Evolutionary conservation across 352 stramenopile species (phyloP).

Genomic region (Phytophthora pluvialis): DNA sequence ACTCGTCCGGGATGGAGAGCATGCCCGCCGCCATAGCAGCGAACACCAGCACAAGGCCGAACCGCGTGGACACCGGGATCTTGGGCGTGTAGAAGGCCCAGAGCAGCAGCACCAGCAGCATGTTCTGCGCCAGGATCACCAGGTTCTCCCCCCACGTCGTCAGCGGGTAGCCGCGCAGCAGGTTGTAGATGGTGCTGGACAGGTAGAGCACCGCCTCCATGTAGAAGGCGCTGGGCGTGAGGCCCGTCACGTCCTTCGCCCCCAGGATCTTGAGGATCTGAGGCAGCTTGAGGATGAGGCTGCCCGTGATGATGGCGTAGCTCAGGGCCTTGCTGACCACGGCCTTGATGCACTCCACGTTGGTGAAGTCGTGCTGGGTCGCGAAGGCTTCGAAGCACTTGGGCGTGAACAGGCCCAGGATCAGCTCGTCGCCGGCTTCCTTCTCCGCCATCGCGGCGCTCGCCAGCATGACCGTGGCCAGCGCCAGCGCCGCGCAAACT

Average conservation of each 20-base stretch:
- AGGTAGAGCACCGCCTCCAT: conserved; percentile 88
- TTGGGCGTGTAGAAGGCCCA: conserved; percentile 73
- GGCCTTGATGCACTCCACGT: conserved; percentile 85
- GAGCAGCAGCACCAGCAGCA: conserved; percentile 82
- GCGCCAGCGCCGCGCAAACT: conserved; percentile 14
- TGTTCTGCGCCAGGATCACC: conserved; percentile 87
- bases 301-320: conserved; percentile 89
- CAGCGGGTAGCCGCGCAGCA: conserved; percentile 83
- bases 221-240: conserved; percentile 90
- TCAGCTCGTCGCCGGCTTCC: conserved; percentile 50
- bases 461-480: conserved; percentile 26
- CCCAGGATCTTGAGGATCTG: conserved; percentile 91
- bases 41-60: conserved; percentile 60
- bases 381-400: conserved; percentile 85
- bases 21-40: conserved; percentile 54
- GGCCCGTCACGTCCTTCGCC: conserved; percentile 81
- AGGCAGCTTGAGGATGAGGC: conserved; percentile 87
- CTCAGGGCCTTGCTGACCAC: conserved; percentile 85
- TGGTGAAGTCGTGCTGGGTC: conserved; percentile 81
- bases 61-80: conserved; percentile 57
- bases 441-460: conserved; percentile 11
- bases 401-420: conserved; percentile 77
- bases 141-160: conserved; percentile 89
- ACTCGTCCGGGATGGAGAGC: conserved; percentile 71
- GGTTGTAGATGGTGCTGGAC: conserved; percentile 85